phyloP scores from a whole-genome alignment of 2,329 filamentous ascomycete genomes.

The Sordariomycetes sp. region DNA sequence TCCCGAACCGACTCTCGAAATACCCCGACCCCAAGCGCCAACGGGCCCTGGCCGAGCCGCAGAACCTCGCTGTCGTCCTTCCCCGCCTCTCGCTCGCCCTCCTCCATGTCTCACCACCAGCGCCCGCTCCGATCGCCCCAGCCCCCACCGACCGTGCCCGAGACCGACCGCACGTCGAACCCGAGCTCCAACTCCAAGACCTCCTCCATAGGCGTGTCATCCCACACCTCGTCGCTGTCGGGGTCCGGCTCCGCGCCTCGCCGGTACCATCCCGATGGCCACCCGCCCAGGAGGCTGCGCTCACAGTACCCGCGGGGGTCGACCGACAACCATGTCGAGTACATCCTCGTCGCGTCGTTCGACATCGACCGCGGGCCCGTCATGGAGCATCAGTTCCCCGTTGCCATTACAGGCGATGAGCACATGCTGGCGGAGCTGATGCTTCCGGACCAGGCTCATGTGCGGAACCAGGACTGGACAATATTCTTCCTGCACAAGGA shows the following conservation, averaged over 20 bases:
- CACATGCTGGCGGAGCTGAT: conserved; percentile 97
- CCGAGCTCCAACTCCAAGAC: conserved; percentile 51
- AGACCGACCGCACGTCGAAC: conserved; percentile 32
- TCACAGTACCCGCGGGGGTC: conserved; percentile 69
- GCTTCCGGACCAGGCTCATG: conserved; percentile 93
- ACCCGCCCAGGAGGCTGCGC: conserved; percentile 46
- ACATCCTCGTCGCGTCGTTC: conserved; percentile 94
- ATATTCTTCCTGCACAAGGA: conserved; percentile 99
- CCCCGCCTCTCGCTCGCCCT: conserved; percentile 46
- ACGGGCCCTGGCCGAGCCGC: conserved; percentile 19
- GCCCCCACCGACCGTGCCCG: conserved; percentile 31
- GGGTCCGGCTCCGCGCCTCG: conserved; percentile 43
- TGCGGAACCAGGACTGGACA: conserved; percentile 94
- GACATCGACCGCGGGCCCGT: conserved; percentile 92
- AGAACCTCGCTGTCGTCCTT: conserved; percentile 52
- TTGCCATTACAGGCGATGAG: conserved; percentile 91
- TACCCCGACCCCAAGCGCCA: conserved; percentile 10
- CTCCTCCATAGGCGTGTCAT: conserved; percentile 45
- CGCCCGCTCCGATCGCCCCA: conserved; percentile 42
- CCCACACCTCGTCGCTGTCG: conserved; percentile 53
- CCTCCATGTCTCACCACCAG: conserved; percentile 43
- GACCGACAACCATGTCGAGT: conserved; percentile 91
- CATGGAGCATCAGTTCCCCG: conserved; percentile 97
- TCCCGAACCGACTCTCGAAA: conserved; percentile 26
- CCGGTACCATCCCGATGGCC: conserved; percentile 37